Base-by-base conservation (phyloP, 768 basidiomycete genomes). In the Psilocybe cyanescens region DNA sequence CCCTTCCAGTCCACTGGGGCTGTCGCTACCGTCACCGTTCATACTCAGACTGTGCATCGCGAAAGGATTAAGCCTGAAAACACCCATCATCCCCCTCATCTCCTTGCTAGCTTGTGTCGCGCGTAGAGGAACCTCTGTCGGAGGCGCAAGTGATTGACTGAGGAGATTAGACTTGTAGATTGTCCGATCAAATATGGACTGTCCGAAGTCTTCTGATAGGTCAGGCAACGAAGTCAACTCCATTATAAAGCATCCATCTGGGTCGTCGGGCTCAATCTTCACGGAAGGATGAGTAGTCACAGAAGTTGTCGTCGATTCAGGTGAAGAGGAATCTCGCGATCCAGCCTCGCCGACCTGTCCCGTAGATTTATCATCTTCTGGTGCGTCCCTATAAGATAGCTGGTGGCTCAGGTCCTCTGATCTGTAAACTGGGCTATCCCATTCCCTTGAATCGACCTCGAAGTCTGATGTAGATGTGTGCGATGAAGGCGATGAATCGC, bases 71-170 rank as follows among this genome's bases (percentile, higher is more conserved):
- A 92, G 80, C 7, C 91, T 83, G 71, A 92, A 90, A 19, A 87
- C 85, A 46, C 84, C 84, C 91, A 93, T 93, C 86, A 91, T 86
- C 51, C 78, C 57, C 87, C 83, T 83, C 91, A 91, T 91, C 47
- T 83, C 80, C 49, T 83, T 80, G 62, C 83, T 80, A 1, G 90
- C 91, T 67, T 91, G 87, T 0, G 89, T 91, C 7, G 90, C 91
- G 49, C 91, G 88, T 12, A 91, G 81, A 7, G 91, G 90, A 1
- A 91, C 90, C 68, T 86, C 85, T 35, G 83, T 85, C 1, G 85
- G 86, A 0, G 85, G 84, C 0, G 82, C 83, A 54, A 82, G 75
- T 0, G 78, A 72, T 65, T 75, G 82, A 64, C 58, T 75, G 62
- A 70, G 66, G 63, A 66, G 67, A 64, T 54, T 64, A 33, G 59